Evolutionary conservation across 441 rosid species (phyloP), one percentile per base, ranked within the genome.

Genomic region (Erodium moschatum): DNA sequence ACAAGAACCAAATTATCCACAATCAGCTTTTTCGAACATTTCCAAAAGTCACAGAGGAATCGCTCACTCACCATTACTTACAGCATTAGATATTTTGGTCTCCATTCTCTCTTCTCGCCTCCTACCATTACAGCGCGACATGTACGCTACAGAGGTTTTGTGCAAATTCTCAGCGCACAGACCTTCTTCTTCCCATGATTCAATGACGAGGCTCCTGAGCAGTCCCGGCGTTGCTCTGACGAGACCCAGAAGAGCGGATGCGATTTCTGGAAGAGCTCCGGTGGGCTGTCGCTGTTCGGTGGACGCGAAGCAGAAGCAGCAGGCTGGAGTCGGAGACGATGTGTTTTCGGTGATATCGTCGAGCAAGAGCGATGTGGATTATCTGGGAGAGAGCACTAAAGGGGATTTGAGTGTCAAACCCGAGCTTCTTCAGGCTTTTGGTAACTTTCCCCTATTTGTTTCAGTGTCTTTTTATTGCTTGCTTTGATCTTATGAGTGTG

Each of bases 331-430:
- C 1, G 85, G 90, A 0, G 85, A 82, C 15, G 88, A 82, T 27
- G 75, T 85, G 56, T 94, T 93, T 72, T 89, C 93, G 0, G 82
- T 91, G 63, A 91, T 89, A 2, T 81, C 89, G 27, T 81, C 96
- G 50, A 75, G 79, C 64, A 81, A 80, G 71, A 74, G 33, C 71
- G 93, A 88, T 63, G 85, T 94, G 20, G 98, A 94, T 80, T 94
- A 91, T 78, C 77, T 94, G 65, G 98, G 98, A n/a, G 83, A 91
- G 84, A 91, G 96, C 79, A 89, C 97, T 63, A 94, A 83, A 75
- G 97, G 98, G 54, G 98, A 94, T 82, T 85, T 94, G 83, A 91
- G 88, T 81, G 82, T 91, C 76, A 89, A 89, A 67, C 64, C 78
- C 62, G 86, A 91, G 72, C 90, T 77, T 44, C 90, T 87, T 58